phyloP scores from a whole-genome alignment of 108 stramenopile species.

The Fragilariopsis cylindrus region DNA sequence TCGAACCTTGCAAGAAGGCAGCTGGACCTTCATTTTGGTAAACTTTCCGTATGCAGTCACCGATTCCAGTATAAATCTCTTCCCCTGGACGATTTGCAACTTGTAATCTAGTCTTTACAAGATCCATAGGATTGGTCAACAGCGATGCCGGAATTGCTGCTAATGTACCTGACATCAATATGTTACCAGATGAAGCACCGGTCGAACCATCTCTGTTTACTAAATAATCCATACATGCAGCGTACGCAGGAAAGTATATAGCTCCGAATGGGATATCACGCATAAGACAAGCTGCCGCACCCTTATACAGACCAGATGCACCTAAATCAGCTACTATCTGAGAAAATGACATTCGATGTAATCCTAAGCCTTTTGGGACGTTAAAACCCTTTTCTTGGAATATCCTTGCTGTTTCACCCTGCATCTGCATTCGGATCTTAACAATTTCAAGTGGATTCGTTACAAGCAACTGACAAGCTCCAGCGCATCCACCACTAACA shows the following conservation, averaged over 20 bases:
- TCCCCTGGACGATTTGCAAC: conserved; percentile 49
- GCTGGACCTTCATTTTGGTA: conserved; percentile 42
- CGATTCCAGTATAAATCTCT: conserved; percentile 39
- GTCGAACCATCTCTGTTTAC: not conserved
- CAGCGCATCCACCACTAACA: conserved; percentile 59
- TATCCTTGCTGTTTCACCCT: conserved; percentile 29
- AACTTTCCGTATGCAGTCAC: conserved; percentile 49
- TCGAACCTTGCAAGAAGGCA: conserved; percentile 58
- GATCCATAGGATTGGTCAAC: conserved; percentile 83
- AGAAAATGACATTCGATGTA: conserved; percentile 6
- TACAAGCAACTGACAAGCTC: conserved; percentile 60
- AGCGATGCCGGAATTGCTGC: conserved; percentile 52
- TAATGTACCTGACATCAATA: conserved; percentile 43
- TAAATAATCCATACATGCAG: conserved; percentile 37
- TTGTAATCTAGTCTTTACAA: conserved; percentile 85
- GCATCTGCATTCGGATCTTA: conserved; percentile 69
- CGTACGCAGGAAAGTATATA: conserved; percentile 68
- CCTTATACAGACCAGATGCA: conserved; percentile 55
- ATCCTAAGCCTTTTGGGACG: conserved; percentile 11
- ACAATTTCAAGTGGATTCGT: conserved; percentile 77
- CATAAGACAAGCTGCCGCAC: conserved; percentile 52
- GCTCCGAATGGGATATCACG: conserved; percentile 71
- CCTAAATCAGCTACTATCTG: conserved; percentile 46
- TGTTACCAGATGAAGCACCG: not conserved
- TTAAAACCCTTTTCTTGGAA: conserved; percentile 16